Evolutionary conservation across 306 rosid genomes (phyloP), one percentile per base, ranked within the genome.

Genomic region (Pyrus communis): DNA sequence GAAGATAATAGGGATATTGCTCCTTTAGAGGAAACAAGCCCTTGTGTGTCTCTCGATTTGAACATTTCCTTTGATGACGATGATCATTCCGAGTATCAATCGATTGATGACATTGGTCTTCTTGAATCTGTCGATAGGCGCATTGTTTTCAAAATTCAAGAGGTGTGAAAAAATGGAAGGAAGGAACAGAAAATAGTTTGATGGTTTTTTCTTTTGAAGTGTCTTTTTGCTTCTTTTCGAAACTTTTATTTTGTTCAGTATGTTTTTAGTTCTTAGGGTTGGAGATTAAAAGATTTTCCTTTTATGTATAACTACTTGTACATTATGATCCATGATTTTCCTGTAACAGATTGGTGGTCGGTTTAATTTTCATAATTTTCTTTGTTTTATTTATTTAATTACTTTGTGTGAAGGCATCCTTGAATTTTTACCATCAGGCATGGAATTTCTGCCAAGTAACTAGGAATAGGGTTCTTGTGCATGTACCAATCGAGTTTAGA

Each of bases 101-200:
- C 81, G 0, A 86, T 86, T 52, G 97, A 91, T 81, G 96, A 88
- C 58, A 87, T 89, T 66, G 97, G 93, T 9, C 89, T 96, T 80
- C 89, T 92, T 78, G 93, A 96, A 71, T 87, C 88, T 1, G 98
- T 96, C 25, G 99, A 96, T 74, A 79, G 90, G 88, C 72, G 84
- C 68, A 71, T 92, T 74, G n/a, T 92, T 83, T 96, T 92, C 88
- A 93, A 89, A 72, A 45, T 82, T 85, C 91, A 87, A 80, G 96
- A 92, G 75, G 67, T 88, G 55, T 85, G 85, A 33, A 25, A 10
- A 42, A 63, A 14, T 23, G 40, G 30, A 27, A 64, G n/a, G 6
- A 14, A 61, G 55, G 9, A 58, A 25, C 42, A 18, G 45, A 7
- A 33, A 61, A 18, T 67, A 46, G 45, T 67, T 71, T 59, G n/a